A percentile compares a stretch with the other conserved stretches of the same genome.
Evolutionary conservation across 495 filamentous ascomycete species (phyloP).

Genomic region (Penicillium cataractarum): DNA sequence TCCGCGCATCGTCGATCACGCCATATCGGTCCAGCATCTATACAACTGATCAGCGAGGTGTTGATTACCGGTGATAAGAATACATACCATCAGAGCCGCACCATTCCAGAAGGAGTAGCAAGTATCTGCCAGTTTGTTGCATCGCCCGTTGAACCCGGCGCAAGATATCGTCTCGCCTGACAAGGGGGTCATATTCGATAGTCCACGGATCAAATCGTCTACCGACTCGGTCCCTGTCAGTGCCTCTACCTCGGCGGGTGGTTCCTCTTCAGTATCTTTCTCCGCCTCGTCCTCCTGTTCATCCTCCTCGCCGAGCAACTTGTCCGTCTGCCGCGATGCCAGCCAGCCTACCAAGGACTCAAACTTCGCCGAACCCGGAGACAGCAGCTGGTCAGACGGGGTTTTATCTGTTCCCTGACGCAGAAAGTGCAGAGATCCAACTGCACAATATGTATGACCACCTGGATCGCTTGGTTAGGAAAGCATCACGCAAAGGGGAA

Average conservation of each 20-base stretch:
- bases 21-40: constrained; percentile 67
- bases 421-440: constrained; percentile 73
- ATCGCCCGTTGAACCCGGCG: constrained; percentile 82
- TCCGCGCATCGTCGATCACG: constrained; percentile 61
- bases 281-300: constrained; percentile 28
- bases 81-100: constrained; percentile 65
- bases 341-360: constrained; percentile 63
- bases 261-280: constrained; percentile 2
- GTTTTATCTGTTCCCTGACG: constrained; percentile 41
- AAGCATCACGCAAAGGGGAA: constrained; percentile 11
- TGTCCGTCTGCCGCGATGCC: constrained; percentile 68
- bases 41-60: constrained; percentile 14
- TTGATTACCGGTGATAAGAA: not conserved
- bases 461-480: constrained; percentile 53
- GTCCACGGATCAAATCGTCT: constrained; percentile 32
- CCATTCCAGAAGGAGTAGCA: constrained; percentile 94
- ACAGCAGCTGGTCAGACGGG: constrained; percentile 29
- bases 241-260: not conserved
- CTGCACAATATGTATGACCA: constrained; percentile 85
- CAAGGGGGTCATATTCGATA: constrained; percentile 39
- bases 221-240: constrained; percentile 22
- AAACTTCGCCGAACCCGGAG: constrained; percentile 38
- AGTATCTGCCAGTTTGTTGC: constrained; percentile 88
- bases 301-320: constrained; percentile 49
- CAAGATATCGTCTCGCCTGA: constrained; percentile 46